phyloP scores from a whole-genome alignment of 1,139 yeast species.

The Geotrichum klebahnii region DNA sequence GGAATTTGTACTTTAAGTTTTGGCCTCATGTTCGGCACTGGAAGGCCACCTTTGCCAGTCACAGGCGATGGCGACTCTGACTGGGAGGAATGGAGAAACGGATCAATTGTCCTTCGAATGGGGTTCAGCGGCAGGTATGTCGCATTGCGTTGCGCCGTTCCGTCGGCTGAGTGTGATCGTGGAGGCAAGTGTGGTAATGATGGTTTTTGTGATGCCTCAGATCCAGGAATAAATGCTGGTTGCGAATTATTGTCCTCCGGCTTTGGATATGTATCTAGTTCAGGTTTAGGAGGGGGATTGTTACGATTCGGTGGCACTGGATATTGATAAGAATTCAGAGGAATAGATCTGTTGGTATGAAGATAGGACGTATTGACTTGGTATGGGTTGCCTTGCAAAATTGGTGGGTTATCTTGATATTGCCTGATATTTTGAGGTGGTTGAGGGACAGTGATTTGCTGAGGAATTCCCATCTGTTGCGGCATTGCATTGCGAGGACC shows the following conservation, averaged over 20 bases:
- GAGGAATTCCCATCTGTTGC: background rate
- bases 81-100: constrained; percentile 4
- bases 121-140: constrained; percentile 13
- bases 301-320: background rate
- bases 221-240: background rate
- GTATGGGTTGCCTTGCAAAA: too few species aligned
- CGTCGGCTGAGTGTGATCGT: constrained; percentile 14
- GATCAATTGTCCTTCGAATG: constrained; percentile 12
- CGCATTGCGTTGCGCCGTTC: constrained; percentile 6
- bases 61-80: constrained; percentile 17
- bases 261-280: background rate
- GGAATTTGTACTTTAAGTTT: constrained; percentile 43
- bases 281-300: background rate
- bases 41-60: constrained; percentile 7
- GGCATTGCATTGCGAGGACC: background rate
- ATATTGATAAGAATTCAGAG: background rate
- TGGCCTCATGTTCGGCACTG: constrained; percentile 33
- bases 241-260: background rate
- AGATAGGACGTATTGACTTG: constrained; percentile 1
- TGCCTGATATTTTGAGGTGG: constrained; percentile 23
- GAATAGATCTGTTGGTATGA: background rate
- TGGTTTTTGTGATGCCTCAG: background rate
- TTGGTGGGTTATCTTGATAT: constrained; percentile 2
- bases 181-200: constrained; percentile 12
- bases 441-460: constrained; percentile 8